Evolutionary conservation across 495 filamentous ascomycete genomes (phyloP), one percentile per base, ranked within the genome.

Genomic region (Podospora appendiculata): DNA sequence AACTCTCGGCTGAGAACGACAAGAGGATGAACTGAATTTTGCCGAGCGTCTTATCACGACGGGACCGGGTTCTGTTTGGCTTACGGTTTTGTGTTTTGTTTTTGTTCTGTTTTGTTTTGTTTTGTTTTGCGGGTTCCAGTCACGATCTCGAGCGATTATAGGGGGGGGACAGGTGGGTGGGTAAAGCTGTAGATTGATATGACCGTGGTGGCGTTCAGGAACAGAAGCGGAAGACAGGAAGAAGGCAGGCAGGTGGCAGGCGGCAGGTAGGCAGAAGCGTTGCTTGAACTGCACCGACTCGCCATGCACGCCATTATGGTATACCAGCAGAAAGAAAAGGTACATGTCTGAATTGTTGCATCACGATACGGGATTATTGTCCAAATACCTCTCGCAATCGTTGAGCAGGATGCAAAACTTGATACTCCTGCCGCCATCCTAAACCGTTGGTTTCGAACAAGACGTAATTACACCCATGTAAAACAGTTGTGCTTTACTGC

Each of bases 1-100:
- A 66, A 8, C 64, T 65, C 8, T 72, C 72, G 36, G 70, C 65
- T 10, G 75, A 77, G 36, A 68, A 65, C 33, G 75, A 77, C 52
- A 75, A 67, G 56, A 57, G 74, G 55, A 65, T 75, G 50, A 48
- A 19, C 4, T 18, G 9, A 40, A 8, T 40, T 40, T 40, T 11
- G n/a, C 38, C 38, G 7, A 14, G n/a, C 10, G 38, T 40, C 11
- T 25, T 25, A 25, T 25, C 25, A 25, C 25, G 25, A 25, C 25
- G 25, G 25, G 25, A 25, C 25, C 8, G 13, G 36, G 36, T 13
- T 13, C 36, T 11, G 36, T 38, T 11, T 13, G 10, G 36, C 3
- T 10, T 38, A 38, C 13, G 10, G 13, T 38, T 38, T 36, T 11
- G 11, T 36, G 6, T 11, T 36, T 11, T 36, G 34, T 36, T 36